These are phyloP conservation scores for Glycine latifolia DNA, from an alignment of 306 rosid species.

Conservation along the genomic window DNA sequence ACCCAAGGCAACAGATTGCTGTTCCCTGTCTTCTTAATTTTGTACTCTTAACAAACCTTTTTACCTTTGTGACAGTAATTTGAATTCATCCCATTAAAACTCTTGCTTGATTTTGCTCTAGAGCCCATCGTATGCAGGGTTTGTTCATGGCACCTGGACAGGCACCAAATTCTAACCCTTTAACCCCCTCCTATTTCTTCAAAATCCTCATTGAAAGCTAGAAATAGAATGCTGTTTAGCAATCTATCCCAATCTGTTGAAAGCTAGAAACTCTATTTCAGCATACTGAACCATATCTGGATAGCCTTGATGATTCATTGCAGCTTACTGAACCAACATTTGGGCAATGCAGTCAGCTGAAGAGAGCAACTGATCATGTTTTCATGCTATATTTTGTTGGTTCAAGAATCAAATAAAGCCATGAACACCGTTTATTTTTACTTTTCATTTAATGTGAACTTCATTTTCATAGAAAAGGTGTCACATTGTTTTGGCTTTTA, in stretches of 20 bases:
- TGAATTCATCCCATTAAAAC: conserved; percentile 9
- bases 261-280: conserved; percentile 17
- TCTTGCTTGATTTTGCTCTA: not conserved
- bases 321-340: not conserved
- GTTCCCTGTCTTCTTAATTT: conserved; percentile 16
- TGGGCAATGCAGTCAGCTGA: not conserved
- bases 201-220: not conserved
- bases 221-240: not conserved
- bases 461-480: conserved; percentile 20
- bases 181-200: not conserved
- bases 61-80: not conserved
- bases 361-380: not conserved
- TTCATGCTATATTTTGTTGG: conserved; percentile 13
- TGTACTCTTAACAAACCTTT: not conserved
- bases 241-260: not conserved
- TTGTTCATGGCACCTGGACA: not conserved
- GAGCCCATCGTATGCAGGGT: not conserved
- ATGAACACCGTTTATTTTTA: not conserved
- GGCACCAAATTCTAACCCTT: not conserved
- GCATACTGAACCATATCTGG: conserved; percentile 8
- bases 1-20: conserved; percentile 5
- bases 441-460: conserved; percentile 18
- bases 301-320: not conserved
- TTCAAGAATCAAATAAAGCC: conserved; percentile 4
- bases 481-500: not conserved